A percentile compares a stretch with the other conserved stretches of the same genome.
Evolutionary conservation across 768 basidiomycete genomes (phyloP).

Genomic region (Suillus subaureus): DNA sequence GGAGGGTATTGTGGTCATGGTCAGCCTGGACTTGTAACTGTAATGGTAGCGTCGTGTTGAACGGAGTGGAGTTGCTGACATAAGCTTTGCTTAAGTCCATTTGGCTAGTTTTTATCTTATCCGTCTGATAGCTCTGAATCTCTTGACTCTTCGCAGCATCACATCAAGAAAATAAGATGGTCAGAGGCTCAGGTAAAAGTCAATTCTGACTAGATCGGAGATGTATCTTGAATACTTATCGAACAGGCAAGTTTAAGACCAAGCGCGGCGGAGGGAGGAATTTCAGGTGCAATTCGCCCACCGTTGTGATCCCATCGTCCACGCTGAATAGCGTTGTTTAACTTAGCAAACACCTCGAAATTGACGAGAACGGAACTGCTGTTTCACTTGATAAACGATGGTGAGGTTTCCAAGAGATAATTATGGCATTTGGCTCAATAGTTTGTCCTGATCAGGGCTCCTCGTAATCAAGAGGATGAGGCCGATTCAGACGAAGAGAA

Average conservation of each 20-base stretch:
- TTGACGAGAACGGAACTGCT: slow-evolving; percentile 60
- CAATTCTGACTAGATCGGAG: not conserved
- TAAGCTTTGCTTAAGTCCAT: slow-evolving; percentile 14
- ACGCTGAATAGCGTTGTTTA: slow-evolving; percentile 16
- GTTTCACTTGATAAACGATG: slow-evolving; percentile 47
- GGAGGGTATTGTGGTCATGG: slow-evolving; percentile 85
- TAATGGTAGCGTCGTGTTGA: not conserved
- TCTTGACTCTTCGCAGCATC: not conserved
- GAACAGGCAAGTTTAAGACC: slow-evolving; percentile 79
- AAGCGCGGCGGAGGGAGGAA: slow-evolving; percentile 87
- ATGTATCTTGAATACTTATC: not conserved
- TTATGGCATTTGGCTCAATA: not conserved
- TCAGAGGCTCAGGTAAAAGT: slow-evolving; percentile 32
- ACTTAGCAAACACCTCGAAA: slow-evolving; percentile 57
- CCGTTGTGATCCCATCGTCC: slow-evolving; percentile 8
- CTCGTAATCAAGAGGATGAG: slow-evolving; percentile 42
- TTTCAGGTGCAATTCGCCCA: slow-evolving; percentile 59
- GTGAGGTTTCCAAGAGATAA: slow-evolving; percentile 32
- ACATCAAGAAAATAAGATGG: slow-evolving; percentile 24
- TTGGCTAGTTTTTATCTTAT: slow-evolving; percentile 20
- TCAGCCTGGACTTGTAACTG: not conserved
- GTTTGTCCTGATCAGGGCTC: slow-evolving; percentile 29
- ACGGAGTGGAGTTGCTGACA: slow-evolving; percentile 13
- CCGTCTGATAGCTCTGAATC: slow-evolving; percentile 1
- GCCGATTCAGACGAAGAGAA: slow-evolving; percentile 43